Base-by-base conservation (phyloP, 371 early-diverging fungal genomes). In the Coemansia sp. region DNA sequence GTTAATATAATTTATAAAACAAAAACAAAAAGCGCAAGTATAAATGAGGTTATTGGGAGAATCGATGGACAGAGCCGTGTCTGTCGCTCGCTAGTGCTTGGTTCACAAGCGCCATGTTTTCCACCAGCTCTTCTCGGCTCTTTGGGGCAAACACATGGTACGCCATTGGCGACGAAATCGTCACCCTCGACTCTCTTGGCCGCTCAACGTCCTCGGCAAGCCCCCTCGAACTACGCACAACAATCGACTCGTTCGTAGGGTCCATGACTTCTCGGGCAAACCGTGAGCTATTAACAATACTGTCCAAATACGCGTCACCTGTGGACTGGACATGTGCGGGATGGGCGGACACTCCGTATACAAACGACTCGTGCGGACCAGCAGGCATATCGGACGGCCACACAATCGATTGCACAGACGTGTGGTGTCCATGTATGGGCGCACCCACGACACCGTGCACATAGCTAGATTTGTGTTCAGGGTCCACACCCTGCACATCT, bases 61-160 rank as follows among this genome's bases (percentile, higher is more conserved):
- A 53, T 12, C 54, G 24, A 12, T 26, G 24, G 26, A 8, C 9
- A 12, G 56, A 15, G 17, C 7, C n/a, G 5, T 15, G 46, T 2
- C n/a, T n/a, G 46, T 46, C 46, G 46, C 46, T 24, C 15, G 39
- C 40, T 2, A 71, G 55, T 6, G 66, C 71, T 1, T 44, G 63
- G 24, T 36, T 44, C n/a, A 71, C 23, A 13, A 67, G 67, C 3
- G 44, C 54, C 24, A 74, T 56, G 41, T 71, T 74, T 13, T 70
- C 61, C 13, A 15, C 53, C 32, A 74, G 56, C 19, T 67, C 40
- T 12, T 66, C 75, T 9, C 71, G 63, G 57, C 67, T 74, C 19
- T 56, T 65, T 0, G 75, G 75, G 6, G 75, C 75, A 74, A 71
- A 74, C 36, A 74, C 67, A 17, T 59, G 67, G 56, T 74, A 74